phyloP scores from a whole-genome alignment of 306 rosid species.

The Gynostemma pentaphyllum region DNA sequence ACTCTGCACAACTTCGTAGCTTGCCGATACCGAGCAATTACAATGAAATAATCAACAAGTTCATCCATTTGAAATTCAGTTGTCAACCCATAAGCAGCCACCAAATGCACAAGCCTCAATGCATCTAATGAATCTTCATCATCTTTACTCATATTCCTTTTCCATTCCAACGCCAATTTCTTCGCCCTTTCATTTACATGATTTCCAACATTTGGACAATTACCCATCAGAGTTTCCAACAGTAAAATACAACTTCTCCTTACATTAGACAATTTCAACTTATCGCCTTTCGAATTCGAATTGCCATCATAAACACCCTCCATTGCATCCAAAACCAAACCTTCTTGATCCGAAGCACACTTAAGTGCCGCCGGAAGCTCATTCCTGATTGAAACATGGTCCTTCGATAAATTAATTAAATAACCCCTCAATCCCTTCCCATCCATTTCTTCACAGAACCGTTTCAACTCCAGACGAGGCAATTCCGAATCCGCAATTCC shows the following conservation, averaged over 20 bases:
- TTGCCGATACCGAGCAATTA: slow-evolving; percentile 29
- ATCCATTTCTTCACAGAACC: slow-evolving; percentile 49
- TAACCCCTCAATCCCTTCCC: slow-evolving; percentile 50
- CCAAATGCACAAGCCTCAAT: slow-evolving; percentile 49
- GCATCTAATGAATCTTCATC: slow-evolving; percentile 26
- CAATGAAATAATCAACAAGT: slow-evolving; percentile 30
- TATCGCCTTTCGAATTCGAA: slow-evolving; percentile 3
- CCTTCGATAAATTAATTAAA: slow-evolving; percentile 16
- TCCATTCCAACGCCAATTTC: slow-evolving; percentile 46
- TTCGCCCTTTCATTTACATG: slow-evolving; percentile 38
- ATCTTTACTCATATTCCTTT: slow-evolving; percentile 19
- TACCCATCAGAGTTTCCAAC: slow-evolving; percentile 38
- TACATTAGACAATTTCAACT: slow-evolving; percentile 16
- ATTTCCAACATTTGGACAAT: slow-evolving; percentile 19
- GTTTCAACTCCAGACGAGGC: slow-evolving; percentile 32
- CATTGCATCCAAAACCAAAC: slow-evolving; percentile 48
- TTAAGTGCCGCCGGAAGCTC: slow-evolving; percentile 44
- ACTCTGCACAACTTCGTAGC: slow-evolving; percentile 33
- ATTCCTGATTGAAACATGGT: slow-evolving; percentile 20
- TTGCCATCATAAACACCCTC: slow-evolving; percentile 29
- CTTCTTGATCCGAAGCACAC: slow-evolving; percentile 35
- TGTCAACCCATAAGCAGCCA: slow-evolving; percentile 41
- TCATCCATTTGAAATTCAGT: slow-evolving; percentile 38
- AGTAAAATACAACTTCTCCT: slow-evolving; percentile 42
- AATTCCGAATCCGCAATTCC: neutral